These are phyloP conservation scores for Penium margaritaceum DNA, from an alignment of 139 green algal genomes.

Conservation along the genomic window DNA sequence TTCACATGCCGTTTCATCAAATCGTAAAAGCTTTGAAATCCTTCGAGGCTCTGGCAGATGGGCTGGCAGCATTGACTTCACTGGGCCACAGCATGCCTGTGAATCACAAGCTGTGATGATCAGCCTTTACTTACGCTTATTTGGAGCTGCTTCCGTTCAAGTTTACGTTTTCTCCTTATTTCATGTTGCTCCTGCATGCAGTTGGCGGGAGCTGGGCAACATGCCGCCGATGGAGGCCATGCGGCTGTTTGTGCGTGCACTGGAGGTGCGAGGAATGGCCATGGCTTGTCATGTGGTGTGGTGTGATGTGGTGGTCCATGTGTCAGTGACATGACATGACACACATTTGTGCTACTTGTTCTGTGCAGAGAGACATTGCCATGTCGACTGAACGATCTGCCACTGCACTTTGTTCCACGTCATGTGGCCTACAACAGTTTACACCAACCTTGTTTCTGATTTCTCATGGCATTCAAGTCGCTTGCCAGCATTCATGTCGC, in stretches of 20 bases:
- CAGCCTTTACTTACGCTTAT: background rate
- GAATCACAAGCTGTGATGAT: background rate
- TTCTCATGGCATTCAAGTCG: too few species aligned
- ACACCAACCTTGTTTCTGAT: too few species aligned
- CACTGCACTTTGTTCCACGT: background rate
- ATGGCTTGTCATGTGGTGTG: too few species aligned
- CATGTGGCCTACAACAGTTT: background rate
- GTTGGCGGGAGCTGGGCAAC: constrained; percentile 45
- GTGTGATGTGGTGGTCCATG: background rate
- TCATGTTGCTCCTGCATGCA: background rate
- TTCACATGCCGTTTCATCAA: too few species aligned
- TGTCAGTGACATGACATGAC: background rate
- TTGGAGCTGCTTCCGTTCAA: background rate
- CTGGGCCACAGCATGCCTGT: background rate
- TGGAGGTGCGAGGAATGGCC: constrained; percentile 3
- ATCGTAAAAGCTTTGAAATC: background rate
- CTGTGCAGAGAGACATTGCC: background rate
- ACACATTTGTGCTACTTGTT: background rate
- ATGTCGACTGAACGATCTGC: background rate
- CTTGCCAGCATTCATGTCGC: too few species aligned
- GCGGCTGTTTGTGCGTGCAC: background rate
- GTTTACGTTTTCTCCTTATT: background rate
- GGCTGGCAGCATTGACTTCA: background rate
- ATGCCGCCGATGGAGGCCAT: constrained; percentile 61
- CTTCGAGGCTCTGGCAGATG: background rate